Evolutionary conservation across 352 stramenopile genomes (phyloP).

Genomic region (Aphanomyces astaci): DNA sequence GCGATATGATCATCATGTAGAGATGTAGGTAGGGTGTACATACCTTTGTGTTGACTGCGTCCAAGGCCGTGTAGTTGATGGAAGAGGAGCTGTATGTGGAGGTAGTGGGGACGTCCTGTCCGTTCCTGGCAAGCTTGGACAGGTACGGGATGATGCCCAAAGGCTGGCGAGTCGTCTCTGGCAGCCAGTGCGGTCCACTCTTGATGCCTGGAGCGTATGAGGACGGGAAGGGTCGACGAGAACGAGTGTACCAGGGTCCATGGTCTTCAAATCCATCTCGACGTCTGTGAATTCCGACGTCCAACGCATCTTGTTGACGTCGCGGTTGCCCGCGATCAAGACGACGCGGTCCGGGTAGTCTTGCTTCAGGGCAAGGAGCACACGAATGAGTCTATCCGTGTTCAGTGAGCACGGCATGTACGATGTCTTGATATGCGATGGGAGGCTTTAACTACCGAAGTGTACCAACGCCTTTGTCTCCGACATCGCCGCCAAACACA

Average conservation of each 20-base stretch:
- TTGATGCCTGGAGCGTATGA: constrained; percentile 38
- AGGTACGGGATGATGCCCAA: not conserved
- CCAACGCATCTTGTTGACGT: constrained; percentile 91
- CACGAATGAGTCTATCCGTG: constrained; percentile 32
- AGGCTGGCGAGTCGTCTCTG: constrained; percentile 31
- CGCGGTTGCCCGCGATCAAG: constrained; percentile 89
- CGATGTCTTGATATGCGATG: not conserved
- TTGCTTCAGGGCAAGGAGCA: constrained; percentile 83
- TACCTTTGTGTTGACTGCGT: constrained; percentile 51
- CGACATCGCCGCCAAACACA: constrained; percentile 85
- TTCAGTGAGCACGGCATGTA: no score
- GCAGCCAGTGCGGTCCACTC: constrained; percentile 63
- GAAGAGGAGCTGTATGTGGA: constrained; percentile 19
- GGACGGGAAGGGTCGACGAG: not conserved
- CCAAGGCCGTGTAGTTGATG: constrained; percentile 21
- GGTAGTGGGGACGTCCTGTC: constrained; percentile 43
- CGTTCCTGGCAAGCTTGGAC: no score
- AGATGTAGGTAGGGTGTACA: no score
- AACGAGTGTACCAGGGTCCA: constrained; percentile 33
- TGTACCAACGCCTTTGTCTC: constrained; percentile 87
- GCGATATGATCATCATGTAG: no score
- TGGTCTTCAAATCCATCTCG: constrained; percentile 56
- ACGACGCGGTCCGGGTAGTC: constrained; percentile 81
- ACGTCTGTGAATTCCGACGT: constrained; percentile 67
- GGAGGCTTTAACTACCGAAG: constrained; percentile 42